Base-by-base conservation (phyloP, 2,329 filamentous ascomycete species). In the Trichothecium sympodiale region DNA sequence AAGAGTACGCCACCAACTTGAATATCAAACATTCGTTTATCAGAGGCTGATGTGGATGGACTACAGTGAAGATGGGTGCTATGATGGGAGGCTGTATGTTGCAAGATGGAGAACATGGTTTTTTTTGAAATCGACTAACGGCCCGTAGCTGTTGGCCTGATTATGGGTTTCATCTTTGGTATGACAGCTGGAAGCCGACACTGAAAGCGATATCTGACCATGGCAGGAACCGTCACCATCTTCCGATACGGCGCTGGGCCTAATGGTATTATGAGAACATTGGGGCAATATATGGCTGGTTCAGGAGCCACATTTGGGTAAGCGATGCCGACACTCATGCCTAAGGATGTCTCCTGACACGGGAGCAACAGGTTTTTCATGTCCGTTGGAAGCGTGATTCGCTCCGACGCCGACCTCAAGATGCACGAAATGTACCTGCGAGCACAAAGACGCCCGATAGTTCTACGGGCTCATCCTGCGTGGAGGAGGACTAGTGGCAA, bases 161-260 rank as follows among this genome's bases (percentile, higher is more conserved):
- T 94, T 56, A 95, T 98, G 63, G 91, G 91, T 45, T 96, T 98
- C 67, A 93, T 98, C 52, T 94, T 91, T 50, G 91, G 89, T 93
- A 68, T 34, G 68, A 30, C 36, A 43, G 41, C 46, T 33, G 31
- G 17, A n/a, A 10, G 10, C n/a, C 18, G 12, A 13, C 14, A 23
- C 10, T 8, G 16, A 2, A 12, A 29, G 17, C 3, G 17, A 17
- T 26, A n/a, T 14, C 33, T 52, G 39, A 54, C 40, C 17, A 27
- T 29, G 15, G 17, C 42, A 94, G 86, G 87, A 56, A 85, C 83
- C 35, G 84, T 93, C 50, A 94, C 89, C 54, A 94, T 98, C 53
- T 88, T 98, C 56, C 77, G 91, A 60, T 94, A 89, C 54, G 91
- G 91, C 39, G 86, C 89, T 36, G 91, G 91, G 16, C 77, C 86